These are phyloP conservation scores for Lipomyces starkeyi DNA, from an alignment of 805 yeast genomes.

Conservation along the genomic window DNA sequence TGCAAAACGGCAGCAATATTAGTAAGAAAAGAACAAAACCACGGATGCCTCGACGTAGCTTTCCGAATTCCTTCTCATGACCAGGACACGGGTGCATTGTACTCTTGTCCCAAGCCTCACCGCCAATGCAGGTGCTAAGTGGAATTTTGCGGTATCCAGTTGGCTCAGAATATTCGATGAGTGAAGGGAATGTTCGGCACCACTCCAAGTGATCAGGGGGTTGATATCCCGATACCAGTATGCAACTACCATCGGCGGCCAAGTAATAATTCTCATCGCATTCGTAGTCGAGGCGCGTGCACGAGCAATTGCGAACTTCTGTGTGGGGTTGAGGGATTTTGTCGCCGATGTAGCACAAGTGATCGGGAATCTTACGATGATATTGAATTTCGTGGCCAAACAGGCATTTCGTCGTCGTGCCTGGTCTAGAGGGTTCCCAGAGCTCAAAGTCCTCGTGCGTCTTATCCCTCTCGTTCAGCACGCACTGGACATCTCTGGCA, in stretches of 20 bases:
- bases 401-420: constrained; percentile 55
- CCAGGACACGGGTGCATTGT: constrained; percentile 86
- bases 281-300: constrained; percentile 87
- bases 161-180: constrained; percentile 78
- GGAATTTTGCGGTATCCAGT: constrained; percentile 93
- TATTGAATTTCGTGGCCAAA: constrained; percentile 74
- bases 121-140: constrained; percentile 83
- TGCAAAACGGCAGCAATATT: constrained; percentile 60
- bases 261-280: constrained; percentile 87
- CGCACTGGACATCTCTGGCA: constrained; percentile 61
- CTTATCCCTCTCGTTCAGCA: constrained; percentile 52
- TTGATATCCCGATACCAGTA: constrained; percentile 72
- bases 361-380: constrained; percentile 61
- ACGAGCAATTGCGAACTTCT: constrained; percentile 71
- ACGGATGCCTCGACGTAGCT: constrained; percentile 57
- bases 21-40: constrained; percentile 61
- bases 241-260: constrained; percentile 81
- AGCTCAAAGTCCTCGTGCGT: constrained; percentile 64
- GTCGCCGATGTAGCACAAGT: constrained; percentile 67
- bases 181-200: constrained; percentile 60
- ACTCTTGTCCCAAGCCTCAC: constrained; percentile 70
- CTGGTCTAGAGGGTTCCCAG: constrained; percentile 67
- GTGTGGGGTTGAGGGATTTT: constrained; percentile 63
- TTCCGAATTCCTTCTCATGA: constrained; percentile 65
- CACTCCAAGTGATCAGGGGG: constrained; percentile 68